Percentiles rank a stretch among this genome's conserved stretches.
Conservation (phyloP, 306 rosid genomes). For the Trifolium repens region DNA sequence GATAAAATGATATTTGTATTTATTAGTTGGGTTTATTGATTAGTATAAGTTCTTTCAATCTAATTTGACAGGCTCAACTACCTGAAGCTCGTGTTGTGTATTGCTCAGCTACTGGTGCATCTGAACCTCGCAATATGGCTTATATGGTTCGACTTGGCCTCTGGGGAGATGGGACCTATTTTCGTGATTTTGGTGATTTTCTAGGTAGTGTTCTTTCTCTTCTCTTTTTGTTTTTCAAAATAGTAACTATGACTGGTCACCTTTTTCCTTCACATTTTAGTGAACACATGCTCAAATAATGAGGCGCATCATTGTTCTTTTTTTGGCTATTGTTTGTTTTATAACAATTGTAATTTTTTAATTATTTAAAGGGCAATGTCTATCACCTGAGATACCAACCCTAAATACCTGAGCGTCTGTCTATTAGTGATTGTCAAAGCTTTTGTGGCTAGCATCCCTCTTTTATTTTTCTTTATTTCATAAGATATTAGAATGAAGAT, state of each 20-base stretch:
- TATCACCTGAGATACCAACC: no score
- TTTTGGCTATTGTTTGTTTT: no score
- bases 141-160: conserved; percentile 99
- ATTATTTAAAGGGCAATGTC: no score
- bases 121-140: conserved; percentile 98
- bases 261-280: not conserved
- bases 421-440: no score
- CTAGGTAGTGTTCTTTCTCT: conserved; percentile 58
- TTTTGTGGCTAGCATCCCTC: no score
- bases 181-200: conserved; percentile 79
- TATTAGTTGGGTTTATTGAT: conserved; percentile 2
- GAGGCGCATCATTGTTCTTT: no score
- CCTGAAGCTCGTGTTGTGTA: conserved; percentile 90
- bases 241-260: conserved; percentile 16
- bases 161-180: conserved; percentile 94
- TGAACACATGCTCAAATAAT: no score
- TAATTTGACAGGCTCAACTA: conserved; percentile 72
- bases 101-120: conserved; percentile 99
- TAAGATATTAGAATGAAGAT: no score
- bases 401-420: no score
- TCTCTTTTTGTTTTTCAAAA: not conserved
- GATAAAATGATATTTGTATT: conserved; percentile 24
- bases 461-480: no score
- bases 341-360: no score
- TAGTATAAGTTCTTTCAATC: conserved; percentile 23